Evolutionary conservation across 768 basidiomycete genomes (phyloP), one percentile per base, ranked within the genome.

Genomic region (Termitomyces sp.): DNA sequence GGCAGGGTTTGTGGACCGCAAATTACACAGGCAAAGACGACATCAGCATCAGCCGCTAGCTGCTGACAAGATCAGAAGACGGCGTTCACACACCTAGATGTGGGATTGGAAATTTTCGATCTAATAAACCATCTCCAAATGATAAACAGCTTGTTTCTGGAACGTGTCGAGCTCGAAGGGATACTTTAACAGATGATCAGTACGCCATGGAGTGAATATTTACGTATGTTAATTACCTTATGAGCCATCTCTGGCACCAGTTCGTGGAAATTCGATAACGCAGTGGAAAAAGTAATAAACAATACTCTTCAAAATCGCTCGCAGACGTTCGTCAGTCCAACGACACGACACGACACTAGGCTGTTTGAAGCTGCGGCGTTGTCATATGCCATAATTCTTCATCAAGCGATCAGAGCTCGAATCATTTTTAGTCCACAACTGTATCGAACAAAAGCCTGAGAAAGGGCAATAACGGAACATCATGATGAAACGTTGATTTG

Each of bases 151-250:
- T 70, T 98, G 94, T 71, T 98, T 98, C 72, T 99, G 97, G 76
- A 98, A 99, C 0, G 89, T 95, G 72, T 99, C 97, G 33, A 99
- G 81, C 69, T 97, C 93, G 73, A 99, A 99, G n/a, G 97, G 95
- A 74, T 98, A 99, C 95, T 93, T 52, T 45, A 54, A 51, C 8
- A 30, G 44, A 42, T 5, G 13, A 37, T 59, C 51, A 62, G 47
- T 41, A 18, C 44, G 20, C 6, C 42, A 39, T 31, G 12, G 24
- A 22, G 47, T 47, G 42, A 24, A 3, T 13, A 49, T 13, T 31
- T n/a, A 16, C 12, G 20, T 16, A 15, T 41, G 27, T 30, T 20
- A 20, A 52, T 39, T 55, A 92, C 95, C 77, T 93, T 87, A 72
- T 92, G 92, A 0, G 96, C 96, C 93, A 96, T 95, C 57, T 95